phyloP scores from a whole-genome alignment of 306 rosid genomes.

The Lathyrus tuberosus region DNA sequence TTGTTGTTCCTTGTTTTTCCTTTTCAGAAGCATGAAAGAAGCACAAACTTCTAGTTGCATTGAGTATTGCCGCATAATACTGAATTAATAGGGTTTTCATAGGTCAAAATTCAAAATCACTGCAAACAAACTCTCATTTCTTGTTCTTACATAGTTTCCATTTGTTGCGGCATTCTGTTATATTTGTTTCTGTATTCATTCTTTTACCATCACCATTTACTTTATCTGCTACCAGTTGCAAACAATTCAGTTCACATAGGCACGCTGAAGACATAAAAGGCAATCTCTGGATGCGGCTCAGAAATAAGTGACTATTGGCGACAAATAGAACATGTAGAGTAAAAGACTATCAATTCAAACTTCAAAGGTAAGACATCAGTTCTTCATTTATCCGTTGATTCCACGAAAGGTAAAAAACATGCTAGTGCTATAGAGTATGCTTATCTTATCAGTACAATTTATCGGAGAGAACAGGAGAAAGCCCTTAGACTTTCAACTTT shows the following conservation, averaged over 20 bases:
- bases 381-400: constrained; percentile 24
- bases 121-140: constrained; percentile 24
- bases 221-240: constrained; percentile 17
- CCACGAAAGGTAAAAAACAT: constrained; percentile 4
- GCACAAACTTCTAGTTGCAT: constrained; percentile 22
- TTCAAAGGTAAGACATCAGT: constrained; percentile 20
- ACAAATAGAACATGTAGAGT: background rate
- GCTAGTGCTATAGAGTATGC: background rate
- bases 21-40: constrained; percentile 9
- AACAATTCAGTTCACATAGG: constrained; percentile 21
- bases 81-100: constrained; percentile 8
- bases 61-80: constrained; percentile 13
- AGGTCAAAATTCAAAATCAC: constrained; percentile 11
- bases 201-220: constrained; percentile 10
- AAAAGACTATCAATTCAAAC: constrained; percentile 20
- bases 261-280: constrained; percentile 11
- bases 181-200: constrained; percentile 20
- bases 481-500: constrained; percentile 2
- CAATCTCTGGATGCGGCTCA: background rate
- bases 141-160: constrained; percentile 6
- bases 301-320: background rate
- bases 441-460: background rate
- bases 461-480: constrained; percentile 13
- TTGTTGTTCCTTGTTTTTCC: background rate
- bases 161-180: no score